These are phyloP conservation scores for Didymella pomorum DNA, from an alignment of 2,329 filamentous ascomycete genomes.

Conservation along the genomic window DNA sequence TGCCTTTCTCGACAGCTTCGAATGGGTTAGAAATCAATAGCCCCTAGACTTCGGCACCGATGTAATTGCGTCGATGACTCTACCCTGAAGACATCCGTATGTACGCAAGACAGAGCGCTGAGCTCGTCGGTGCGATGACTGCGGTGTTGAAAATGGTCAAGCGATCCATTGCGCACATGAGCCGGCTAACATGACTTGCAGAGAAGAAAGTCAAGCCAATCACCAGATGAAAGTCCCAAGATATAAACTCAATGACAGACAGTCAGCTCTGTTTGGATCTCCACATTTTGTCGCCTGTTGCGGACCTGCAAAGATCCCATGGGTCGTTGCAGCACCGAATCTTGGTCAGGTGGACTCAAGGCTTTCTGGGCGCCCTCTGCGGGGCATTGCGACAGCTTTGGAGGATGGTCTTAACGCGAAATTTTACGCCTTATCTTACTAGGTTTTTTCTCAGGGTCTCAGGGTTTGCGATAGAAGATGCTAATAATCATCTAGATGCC, in stretches of 20 bases:
- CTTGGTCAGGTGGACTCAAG: conserved; percentile 8
- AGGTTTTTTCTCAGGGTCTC: neutral
- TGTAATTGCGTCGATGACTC: neutral
- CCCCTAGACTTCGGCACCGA: neutral
- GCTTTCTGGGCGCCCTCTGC: neutral
- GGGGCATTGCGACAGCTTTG: neutral
- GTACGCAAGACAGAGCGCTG: neutral
- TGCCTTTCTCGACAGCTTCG: neutral
- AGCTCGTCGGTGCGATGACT: neutral
- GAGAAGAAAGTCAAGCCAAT: neutral
- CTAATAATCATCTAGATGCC: neutral
- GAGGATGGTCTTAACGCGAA: neutral
- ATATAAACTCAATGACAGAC: neutral
- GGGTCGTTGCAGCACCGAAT: conserved; percentile 4
- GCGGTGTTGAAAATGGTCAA: neutral
- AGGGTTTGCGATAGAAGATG: neutral
- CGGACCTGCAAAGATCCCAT: conserved; percentile 5
- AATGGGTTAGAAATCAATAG: neutral
- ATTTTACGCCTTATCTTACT: neutral
- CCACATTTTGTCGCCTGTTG: neutral
- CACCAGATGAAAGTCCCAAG: neutral
- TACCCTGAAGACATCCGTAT: neutral
- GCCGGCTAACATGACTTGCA: conserved; percentile 9
- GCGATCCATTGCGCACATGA: conserved; percentile 11
- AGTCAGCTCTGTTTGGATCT: neutral